Evolutionary conservation across 140 eudicot genomes (phyloP).

Genomic region (Cichorium intybus): DNA sequence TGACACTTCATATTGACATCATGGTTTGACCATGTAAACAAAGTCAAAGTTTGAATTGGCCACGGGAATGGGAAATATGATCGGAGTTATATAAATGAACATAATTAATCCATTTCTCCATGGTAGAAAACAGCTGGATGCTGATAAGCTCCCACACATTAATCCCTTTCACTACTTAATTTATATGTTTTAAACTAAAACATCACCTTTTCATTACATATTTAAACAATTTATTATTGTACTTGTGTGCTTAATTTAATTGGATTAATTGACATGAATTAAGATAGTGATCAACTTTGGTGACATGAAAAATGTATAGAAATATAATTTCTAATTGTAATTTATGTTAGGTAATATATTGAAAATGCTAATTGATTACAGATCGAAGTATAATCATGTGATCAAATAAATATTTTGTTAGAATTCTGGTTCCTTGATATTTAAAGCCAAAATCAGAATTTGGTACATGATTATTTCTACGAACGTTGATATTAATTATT

Average conservation of each 20-base stretch:
- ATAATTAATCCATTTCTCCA: conserved; percentile 21
- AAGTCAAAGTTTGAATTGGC: conserved; percentile 17
- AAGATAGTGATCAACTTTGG: not conserved
- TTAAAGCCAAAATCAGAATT: no score
- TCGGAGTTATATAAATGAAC: conserved; percentile 20
- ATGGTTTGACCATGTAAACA: conserved; percentile 18
- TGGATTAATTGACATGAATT: not conserved
- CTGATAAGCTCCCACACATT: conserved; percentile 28
- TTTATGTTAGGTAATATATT: not conserved
- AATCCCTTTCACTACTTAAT: not conserved
- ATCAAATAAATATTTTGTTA: no score
- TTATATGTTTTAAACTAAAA: not conserved
- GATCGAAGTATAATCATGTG: no score
- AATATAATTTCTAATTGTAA: no score
- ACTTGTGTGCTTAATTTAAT: no score
- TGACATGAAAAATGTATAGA: not conserved
- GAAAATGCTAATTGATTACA: not conserved
- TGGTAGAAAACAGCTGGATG: conserved; percentile 33
- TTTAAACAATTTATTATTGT: not conserved
- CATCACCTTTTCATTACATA: not conserved
- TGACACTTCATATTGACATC: conserved; percentile 20
- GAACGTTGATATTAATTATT: no score
- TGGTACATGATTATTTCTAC: no score
- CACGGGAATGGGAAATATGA: conserved; percentile 20
- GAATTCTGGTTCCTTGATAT: no score